phyloP scores from a whole-genome alignment of 805 yeast genomes.

The Pichia occidentalis region DNA sequence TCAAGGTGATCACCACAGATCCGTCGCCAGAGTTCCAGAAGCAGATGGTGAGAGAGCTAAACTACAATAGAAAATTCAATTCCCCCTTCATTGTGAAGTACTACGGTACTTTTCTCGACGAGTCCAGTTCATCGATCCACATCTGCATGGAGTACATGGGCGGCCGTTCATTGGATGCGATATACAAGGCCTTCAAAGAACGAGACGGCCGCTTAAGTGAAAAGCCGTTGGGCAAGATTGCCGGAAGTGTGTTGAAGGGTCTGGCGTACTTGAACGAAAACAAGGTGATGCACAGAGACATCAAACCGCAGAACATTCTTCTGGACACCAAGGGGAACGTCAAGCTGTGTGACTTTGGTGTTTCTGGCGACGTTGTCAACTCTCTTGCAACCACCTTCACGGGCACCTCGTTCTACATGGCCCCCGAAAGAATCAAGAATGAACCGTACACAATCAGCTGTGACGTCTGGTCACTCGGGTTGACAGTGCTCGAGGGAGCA shows the following conservation, averaged over 20 bases:
- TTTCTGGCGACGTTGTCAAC: conserved; percentile 93
- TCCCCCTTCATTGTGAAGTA: conserved; percentile 85
- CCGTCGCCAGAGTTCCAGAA: conserved; percentile 83
- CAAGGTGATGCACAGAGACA: conserved; percentile 88
- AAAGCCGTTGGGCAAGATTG: conserved; percentile 83
- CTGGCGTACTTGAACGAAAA: conserved; percentile 82
- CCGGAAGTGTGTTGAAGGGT: conserved; percentile 80
- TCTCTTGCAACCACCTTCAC: conserved; percentile 94
- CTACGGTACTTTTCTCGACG: conserved; percentile 85
- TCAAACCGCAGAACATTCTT: conserved; percentile 90
- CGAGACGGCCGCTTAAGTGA: conserved; percentile 88
- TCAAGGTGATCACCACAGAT: conserved; percentile 66
- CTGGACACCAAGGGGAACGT: conserved; percentile 73
- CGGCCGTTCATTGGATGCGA: conserved; percentile 83
- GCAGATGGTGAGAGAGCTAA: conserved; percentile 85
- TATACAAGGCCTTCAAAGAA: conserved; percentile 68
- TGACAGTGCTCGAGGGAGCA: conserved; percentile 89
- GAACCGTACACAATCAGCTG: conserved; percentile 92
- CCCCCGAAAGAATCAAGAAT: conserved; percentile 95
- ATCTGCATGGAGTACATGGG: conserved; percentile 98
- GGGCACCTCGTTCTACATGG: conserved; percentile 97
- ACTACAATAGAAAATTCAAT: conserved; percentile 75
- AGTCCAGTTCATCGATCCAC: conserved; percentile 70
- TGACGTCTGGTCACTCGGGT: conserved; percentile 95
- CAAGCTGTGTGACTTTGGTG: conserved; percentile 95